Percentiles rank a stretch among this genome's conserved stretches.
Evolutionary conservation across 306 rosid species (phyloP).

Genomic region (Trichosanthes cucumerina): DNA sequence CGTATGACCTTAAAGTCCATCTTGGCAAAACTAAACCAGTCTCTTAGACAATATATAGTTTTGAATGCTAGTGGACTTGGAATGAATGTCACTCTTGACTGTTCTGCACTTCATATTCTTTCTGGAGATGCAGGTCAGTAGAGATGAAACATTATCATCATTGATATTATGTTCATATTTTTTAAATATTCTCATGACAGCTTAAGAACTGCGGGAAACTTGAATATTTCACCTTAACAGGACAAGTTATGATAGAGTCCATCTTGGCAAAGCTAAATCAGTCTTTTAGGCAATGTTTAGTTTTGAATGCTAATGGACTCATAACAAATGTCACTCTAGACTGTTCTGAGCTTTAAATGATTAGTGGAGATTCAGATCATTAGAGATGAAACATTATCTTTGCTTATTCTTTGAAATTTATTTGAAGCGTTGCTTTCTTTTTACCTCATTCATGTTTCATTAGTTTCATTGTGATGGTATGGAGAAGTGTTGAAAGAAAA

Average conservation of each 20-base stretch:
- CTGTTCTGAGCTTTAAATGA: conserved; percentile 25
- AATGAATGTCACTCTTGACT: conserved; percentile 19
- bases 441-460: not conserved
- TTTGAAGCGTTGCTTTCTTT: not conserved
- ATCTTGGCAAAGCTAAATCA: conserved; percentile 29
- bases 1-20: conserved; percentile 12
- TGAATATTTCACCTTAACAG: not conserved
- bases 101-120: conserved; percentile 22
- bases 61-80: conserved; percentile 53
- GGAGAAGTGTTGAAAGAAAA: not conserved
- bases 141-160: conserved; percentile 17
- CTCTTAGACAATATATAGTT: conserved; percentile 7
- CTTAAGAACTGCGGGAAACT: not conserved
- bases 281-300: conserved; percentile 5
- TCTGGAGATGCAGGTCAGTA: conserved; percentile 31
- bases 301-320: conserved; percentile 61
- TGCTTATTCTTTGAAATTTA: not conserved
- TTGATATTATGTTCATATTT: not conserved
- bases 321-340: conserved; percentile 17
- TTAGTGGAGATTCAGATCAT: conserved; percentile 30
- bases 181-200: not conserved
- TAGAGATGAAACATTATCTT: conserved; percentile 18
- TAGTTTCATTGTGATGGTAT: not conserved
- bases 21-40: conserved; percentile 25
- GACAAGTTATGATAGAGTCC: conserved; percentile 5